Percentiles rank a stretch among this genome's conserved stretches.
Conservation (phyloP, 805 yeast genomes). For the Cyberlindnera lachancei region DNA sequence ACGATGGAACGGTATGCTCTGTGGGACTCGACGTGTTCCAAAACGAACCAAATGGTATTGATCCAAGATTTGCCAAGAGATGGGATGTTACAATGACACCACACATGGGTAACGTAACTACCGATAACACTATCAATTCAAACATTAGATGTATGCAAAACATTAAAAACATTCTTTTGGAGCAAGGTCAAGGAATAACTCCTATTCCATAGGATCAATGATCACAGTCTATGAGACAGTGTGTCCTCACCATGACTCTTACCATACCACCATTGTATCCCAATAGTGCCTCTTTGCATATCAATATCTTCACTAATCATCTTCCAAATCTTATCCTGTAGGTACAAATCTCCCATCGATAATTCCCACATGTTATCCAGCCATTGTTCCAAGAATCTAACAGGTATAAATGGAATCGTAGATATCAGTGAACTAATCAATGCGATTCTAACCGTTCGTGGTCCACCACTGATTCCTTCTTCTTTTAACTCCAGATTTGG, state of each 20-base stretch:
- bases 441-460: constrained; percentile 38
- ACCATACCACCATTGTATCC: constrained; percentile 59
- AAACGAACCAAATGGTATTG: constrained; percentile 46
- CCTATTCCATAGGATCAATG: constrained; percentile 5
- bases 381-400: constrained; percentile 37
- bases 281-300: constrained; percentile 46
- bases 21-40: constrained; percentile 71
- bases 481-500: constrained; percentile 23
- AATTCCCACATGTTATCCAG: constrained; percentile 35
- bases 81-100: constrained; percentile 57
- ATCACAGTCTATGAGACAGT: constrained; percentile 5
- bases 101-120: constrained; percentile 65
- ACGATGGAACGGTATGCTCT: constrained; percentile 48
- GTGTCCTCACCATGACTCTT: constrained; percentile 43
- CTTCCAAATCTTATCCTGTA: constrained; percentile 42
- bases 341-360: constrained; percentile 20
- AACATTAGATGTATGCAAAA: constrained; percentile 50
- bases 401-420: constrained; percentile 45
- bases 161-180: constrained; percentile 21
- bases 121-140: constrained; percentile 45
- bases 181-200: constrained; percentile 15
- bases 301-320: constrained; percentile 51
- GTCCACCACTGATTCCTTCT: constrained; percentile 9
- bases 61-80: constrained; percentile 41
- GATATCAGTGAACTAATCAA: constrained; percentile 39